Evolutionary conservation across 2,329 filamentous ascomycete species (phyloP).

Genomic region (Geosmithia putterillii): DNA sequence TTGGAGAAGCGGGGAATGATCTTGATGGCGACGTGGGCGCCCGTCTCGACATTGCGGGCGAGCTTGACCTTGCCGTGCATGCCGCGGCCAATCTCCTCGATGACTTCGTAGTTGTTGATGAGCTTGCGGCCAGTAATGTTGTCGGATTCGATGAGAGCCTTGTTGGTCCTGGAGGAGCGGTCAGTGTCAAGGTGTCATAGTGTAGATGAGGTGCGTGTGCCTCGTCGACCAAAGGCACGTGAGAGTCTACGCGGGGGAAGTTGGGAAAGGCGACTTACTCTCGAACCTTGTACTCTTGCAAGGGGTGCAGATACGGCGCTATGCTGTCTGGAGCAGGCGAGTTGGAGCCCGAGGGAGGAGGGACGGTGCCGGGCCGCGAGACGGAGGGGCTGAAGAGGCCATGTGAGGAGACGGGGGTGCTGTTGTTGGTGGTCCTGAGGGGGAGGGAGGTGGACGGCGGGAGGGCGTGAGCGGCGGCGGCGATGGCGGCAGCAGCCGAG

Average conservation of each 20-base stretch:
- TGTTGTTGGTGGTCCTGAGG: constrained; percentile 32
- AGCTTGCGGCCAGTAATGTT: constrained; percentile 82
- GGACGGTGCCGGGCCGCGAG: constrained; percentile 24
- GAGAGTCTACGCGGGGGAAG: no score
- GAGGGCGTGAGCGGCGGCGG: no score
- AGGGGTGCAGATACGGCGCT: constrained; percentile 56
- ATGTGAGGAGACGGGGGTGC: constrained; percentile 48
- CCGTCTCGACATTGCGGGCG: constrained; percentile 65
- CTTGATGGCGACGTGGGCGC: constrained; percentile 87
- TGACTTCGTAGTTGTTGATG: constrained; percentile 96
- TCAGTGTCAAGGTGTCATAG: background rate
- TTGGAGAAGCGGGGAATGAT: constrained; percentile 96
- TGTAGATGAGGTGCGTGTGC: no score
- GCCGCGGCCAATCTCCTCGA: constrained; percentile 89
- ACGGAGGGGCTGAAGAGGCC: constrained; percentile 46
- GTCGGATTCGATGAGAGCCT: constrained; percentile 83
- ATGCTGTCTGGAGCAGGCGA: constrained; percentile 34
- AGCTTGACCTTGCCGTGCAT: constrained; percentile 98
- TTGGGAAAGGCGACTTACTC: no score
- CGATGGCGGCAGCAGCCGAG: no score
- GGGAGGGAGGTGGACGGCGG: constrained; percentile 25
- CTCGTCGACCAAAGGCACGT: no score
- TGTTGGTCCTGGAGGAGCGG: constrained; percentile 59
- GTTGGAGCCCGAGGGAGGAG: constrained; percentile 32
- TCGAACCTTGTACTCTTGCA: constrained; percentile 62